Evolutionary conservation across 352 stramenopile species (phyloP).

Genomic region (Phytophthora tentaculata): DNA sequence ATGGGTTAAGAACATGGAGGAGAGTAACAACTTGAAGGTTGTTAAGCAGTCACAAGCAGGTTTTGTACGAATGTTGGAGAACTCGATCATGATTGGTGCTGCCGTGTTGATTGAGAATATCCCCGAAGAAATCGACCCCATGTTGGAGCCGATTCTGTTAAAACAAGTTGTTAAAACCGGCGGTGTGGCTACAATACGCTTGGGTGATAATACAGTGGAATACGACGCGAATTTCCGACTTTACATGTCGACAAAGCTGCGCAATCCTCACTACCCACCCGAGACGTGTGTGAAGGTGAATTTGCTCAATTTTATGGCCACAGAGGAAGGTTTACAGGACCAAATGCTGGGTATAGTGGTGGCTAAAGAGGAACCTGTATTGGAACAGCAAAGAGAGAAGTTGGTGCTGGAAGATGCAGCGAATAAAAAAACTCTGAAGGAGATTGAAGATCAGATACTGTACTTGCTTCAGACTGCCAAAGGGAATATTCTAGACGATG

Average conservation of each 20-base stretch:
- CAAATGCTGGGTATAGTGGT: conserved; percentile 97
- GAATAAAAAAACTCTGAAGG: conserved; percentile 95
- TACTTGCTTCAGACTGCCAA: conserved; percentile 92
- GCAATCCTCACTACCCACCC: conserved; percentile 94
- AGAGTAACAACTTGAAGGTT: conserved; percentile 90
- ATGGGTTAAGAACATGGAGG: conserved; percentile 96
- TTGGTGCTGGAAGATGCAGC: conserved; percentile 95
- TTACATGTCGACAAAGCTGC: conserved; percentile 95
- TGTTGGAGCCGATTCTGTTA: conserved; percentile 93
- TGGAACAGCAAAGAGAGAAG: conserved; percentile 93
- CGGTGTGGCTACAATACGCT: conserved; percentile 88
- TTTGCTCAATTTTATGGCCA: conserved; percentile 97
- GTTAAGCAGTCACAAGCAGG: conserved; percentile 93
- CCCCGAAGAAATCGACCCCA: conserved; percentile 93
- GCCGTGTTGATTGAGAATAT: conserved; percentile 95
- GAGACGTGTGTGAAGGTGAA: conserved; percentile 97
- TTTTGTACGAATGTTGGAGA: conserved; percentile 96
- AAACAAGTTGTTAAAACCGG: conserved; percentile 93
- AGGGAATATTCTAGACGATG: conserved; percentile 96
- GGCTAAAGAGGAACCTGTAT: conserved; percentile 91
- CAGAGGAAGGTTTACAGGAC: conserved; percentile 94
- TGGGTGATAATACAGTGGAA: conserved; percentile 95
- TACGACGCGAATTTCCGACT: conserved; percentile 94
- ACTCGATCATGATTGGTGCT: conserved; percentile 94
- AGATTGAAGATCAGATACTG: conserved; percentile 97